Percentiles rank a stretch among this genome's conserved stretches.
These are phyloP conservation scores for Coleophoma eucalyptorum DNA, from an alignment of 2,329 filamentous ascomycete species.

Conservation along the genomic window DNA sequence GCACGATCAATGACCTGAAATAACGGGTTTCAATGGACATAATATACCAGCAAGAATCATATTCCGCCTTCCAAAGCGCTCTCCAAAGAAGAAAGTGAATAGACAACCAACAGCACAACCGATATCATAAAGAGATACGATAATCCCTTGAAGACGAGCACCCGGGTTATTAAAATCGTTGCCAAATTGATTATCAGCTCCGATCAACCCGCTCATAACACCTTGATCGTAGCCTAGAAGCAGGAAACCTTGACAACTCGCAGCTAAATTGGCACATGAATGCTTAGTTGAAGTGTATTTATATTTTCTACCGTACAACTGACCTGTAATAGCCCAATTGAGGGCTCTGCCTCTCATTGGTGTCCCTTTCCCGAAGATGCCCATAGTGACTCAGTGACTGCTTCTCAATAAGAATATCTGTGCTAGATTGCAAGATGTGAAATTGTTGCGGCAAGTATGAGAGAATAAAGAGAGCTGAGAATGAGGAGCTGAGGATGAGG, in stretches of 20 bases:
- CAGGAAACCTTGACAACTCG: conserved; percentile 31
- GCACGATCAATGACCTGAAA: too few relatives aligned
- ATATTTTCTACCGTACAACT: neutral
- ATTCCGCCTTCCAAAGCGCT: conserved; percentile 36
- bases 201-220: conserved; percentile 29
- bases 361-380: conserved; percentile 2
- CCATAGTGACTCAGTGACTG: neutral
- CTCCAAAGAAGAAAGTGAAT: conserved; percentile 30
- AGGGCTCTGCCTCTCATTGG: conserved; percentile 5
- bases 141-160: conserved; percentile 32
- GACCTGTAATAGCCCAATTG: conserved; percentile 7
- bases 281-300: too few relatives aligned
- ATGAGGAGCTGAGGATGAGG: too few relatives aligned
- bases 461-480: too few relatives aligned
- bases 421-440: too few relatives aligned
- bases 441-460: too few relatives aligned
- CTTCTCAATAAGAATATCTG: too few relatives aligned
- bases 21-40: too few relatives aligned
- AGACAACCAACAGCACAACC: conserved; percentile 28
- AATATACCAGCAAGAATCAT: conserved; percentile 29
- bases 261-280: conserved; percentile 1
- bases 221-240: conserved; percentile 30
- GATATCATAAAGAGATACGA: conserved; percentile 31
- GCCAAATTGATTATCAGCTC: conserved; percentile 36
- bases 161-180: conserved; percentile 32